A percentile compares a stretch with the other conserved stretches of the same genome.
These are phyloP conservation scores for Microthyrium microscopicum DNA, from an alignment of 2,329 filamentous ascomycete genomes.

Conservation along the genomic window DNA sequence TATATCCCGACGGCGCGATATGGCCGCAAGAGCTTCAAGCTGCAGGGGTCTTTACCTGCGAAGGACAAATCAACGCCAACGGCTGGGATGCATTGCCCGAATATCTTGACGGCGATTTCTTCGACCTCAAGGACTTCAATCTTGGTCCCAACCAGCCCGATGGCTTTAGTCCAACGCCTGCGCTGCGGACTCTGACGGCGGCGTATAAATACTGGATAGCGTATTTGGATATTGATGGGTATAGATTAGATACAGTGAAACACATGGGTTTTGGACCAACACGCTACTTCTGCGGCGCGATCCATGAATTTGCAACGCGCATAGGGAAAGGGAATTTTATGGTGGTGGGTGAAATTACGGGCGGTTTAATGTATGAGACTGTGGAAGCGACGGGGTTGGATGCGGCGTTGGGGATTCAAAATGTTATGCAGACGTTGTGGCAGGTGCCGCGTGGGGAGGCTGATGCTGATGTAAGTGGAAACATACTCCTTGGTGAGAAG, in stretches of 20 bases:
- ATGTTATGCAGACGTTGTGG: slow-evolving; percentile 11
- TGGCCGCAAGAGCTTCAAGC: slow-evolving; percentile 12
- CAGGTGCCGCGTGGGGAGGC: no score
- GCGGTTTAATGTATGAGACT: slow-evolving; percentile 10
- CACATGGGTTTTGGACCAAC: slow-evolving; percentile 14
- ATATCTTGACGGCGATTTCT: slow-evolving; percentile 13
- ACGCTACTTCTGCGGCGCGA: slow-evolving; percentile 11
- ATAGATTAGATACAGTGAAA: slow-evolving; percentile 14
- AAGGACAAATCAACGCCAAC: slow-evolving; percentile 11
- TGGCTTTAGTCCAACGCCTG: slow-evolving; percentile 9
- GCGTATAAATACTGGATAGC: slow-evolving; percentile 15
- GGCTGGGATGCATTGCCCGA: slow-evolving; percentile 12
- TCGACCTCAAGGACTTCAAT: slow-evolving; percentile 12
- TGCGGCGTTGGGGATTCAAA: slow-evolving; percentile 12
- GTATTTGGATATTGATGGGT: slow-evolving; percentile 11
- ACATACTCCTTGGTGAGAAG: not conserved
- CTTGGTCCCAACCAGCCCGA: slow-evolving; percentile 9
- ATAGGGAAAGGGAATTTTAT: slow-evolving; percentile 13
- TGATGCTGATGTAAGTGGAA: no score
- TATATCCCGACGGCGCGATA: slow-evolving; percentile 9
- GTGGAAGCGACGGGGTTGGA: slow-evolving; percentile 11
- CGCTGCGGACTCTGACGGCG: slow-evolving; percentile 10
- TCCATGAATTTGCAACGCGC: slow-evolving; percentile 11
- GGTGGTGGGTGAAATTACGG: slow-evolving; percentile 13
- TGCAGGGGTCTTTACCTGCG: slow-evolving; percentile 8